These are phyloP conservation scores for Croton laevigatus DNA, from an alignment of 441 rosid genomes.

Conservation along the genomic window DNA sequence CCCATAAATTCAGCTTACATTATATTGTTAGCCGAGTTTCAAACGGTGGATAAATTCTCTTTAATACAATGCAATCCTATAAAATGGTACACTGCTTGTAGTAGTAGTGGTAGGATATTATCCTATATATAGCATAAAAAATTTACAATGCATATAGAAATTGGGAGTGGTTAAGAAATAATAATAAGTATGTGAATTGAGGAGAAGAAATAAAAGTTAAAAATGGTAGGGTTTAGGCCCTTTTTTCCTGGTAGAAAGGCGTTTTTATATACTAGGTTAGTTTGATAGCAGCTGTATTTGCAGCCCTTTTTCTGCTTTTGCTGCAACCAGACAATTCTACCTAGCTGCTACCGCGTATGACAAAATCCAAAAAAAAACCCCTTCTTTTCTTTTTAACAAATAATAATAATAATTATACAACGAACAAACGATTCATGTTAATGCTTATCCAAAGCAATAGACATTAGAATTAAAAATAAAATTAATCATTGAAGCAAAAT, in stretches of 20 bases:
- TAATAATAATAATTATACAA: background rate
- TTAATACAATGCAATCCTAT: too few relatives aligned
- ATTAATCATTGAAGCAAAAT: background rate
- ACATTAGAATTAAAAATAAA: background rate
- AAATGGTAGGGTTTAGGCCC: background rate
- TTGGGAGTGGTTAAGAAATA: background rate
- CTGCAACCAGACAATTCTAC: background rate
- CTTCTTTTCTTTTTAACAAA: background rate
- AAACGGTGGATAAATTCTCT: too few relatives aligned
- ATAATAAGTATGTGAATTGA: too few relatives aligned
- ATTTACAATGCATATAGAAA: background rate
- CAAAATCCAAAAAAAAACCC: too few relatives aligned
- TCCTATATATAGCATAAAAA: too few relatives aligned
- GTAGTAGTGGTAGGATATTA: too few relatives aligned
- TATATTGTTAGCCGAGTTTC: too few relatives aligned
- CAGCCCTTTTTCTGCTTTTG: background rate
- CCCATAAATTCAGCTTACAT: too few relatives aligned
- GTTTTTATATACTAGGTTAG: background rate
- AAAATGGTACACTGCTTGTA: too few relatives aligned
- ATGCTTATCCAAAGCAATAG: conserved; percentile 3
- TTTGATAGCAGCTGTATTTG: background rate
- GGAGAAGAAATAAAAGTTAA: background rate
- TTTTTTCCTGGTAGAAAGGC: background rate
- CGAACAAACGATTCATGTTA: background rate
- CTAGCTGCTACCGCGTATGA: conserved; percentile 7